Evolutionary conservation across 2,329 filamentous ascomycete species (phyloP), one percentile per base, ranked within the genome.

Genomic region (Venturia nashicola): DNA sequence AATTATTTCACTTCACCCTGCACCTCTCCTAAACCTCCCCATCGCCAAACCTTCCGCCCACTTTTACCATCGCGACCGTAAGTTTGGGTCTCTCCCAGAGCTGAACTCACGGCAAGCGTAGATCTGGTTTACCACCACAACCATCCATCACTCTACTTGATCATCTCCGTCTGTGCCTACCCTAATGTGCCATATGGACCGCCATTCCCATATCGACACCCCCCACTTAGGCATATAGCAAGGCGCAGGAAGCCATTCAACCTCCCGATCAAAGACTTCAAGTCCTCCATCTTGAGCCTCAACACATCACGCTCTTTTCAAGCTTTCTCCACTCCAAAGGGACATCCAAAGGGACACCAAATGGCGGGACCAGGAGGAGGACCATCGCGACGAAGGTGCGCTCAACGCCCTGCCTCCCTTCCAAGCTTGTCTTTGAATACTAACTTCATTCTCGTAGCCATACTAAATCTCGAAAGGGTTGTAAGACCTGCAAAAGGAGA

Each of bases 381-480:
- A 81, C 92, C 93, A 75, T 92, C 93, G 74, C 80, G 86, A 71
- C 84, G 65, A 42, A 66, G 63, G 63, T 65, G 44, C 42, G 43
- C 32, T 43, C 9, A 0, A 2, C 14, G 11, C 5, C 27, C 40
- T 20, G 14, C 40, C 9, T 51, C 9, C n/a, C 40, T 54, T 44
- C 8, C 27, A 32, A 27, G 20, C 39, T 6, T 3, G 0, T 27
- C 27, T n/a, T 34, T 34, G 40, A 40, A 23, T 32, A 40, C 32
- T 34, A n/a, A 42, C 9, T 5, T 39, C 51, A 7, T n/a, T 9
- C 51, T 57, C 32, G 85, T 75, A 96, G 93, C 80, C 94, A 99
- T 80, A 99, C 94, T 75, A 99, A 99, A 81, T 97, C 93, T 71
- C 88, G 94, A 73, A 97, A 97, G 79, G 94, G 94, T 67, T 99